Evolutionary conservation across 352 stramenopile genomes (phyloP).

Genomic region (Globisporangium ultimum): DNA sequence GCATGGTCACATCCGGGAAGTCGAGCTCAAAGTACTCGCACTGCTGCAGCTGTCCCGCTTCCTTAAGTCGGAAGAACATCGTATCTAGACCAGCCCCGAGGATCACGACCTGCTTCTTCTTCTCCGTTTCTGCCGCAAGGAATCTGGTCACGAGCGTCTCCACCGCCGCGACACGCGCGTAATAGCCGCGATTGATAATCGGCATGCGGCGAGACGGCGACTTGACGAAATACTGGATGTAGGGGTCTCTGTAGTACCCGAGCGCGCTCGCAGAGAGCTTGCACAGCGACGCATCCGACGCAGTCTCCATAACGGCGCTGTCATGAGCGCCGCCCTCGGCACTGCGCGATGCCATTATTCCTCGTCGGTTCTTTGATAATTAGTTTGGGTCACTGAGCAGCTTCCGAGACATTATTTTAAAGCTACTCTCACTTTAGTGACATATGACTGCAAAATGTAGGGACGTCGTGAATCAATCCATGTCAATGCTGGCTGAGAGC

Average conservation of each 20-base stretch:
- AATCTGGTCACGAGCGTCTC: conserved; percentile 73
- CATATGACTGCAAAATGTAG: neutral
- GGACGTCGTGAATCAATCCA: neutral
- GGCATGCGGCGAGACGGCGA: conserved; percentile 78
- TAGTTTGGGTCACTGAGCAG: neutral
- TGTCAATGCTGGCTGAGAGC: neutral
- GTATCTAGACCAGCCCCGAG: conserved; percentile 80
- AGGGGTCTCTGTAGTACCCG: conserved; percentile 79
- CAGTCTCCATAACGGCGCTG: conserved; percentile 74
- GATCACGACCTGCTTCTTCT: conserved; percentile 76
- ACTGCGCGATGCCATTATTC: neutral
- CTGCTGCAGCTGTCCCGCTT: conserved; percentile 22
- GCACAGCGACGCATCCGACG: conserved; percentile 77
- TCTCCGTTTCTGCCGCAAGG: conserved; percentile 19
- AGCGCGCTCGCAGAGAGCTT: conserved; percentile 78
- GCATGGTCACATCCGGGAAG: conserved; percentile 73
- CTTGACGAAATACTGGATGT: conserved; percentile 83
- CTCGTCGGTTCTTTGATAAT: conserved; percentile 3
- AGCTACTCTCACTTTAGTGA: conserved; percentile 4
- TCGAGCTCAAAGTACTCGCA: conserved; percentile 87
- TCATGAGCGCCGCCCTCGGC: conserved; percentile 37
- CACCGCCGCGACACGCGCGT: conserved; percentile 72
- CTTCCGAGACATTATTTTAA: neutral
- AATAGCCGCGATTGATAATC: conserved; percentile 89
- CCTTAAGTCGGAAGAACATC: conserved; percentile 80